Base-by-base conservation (phyloP, 805 yeast genomes). In the Kodamaea fukazawae region DNA sequence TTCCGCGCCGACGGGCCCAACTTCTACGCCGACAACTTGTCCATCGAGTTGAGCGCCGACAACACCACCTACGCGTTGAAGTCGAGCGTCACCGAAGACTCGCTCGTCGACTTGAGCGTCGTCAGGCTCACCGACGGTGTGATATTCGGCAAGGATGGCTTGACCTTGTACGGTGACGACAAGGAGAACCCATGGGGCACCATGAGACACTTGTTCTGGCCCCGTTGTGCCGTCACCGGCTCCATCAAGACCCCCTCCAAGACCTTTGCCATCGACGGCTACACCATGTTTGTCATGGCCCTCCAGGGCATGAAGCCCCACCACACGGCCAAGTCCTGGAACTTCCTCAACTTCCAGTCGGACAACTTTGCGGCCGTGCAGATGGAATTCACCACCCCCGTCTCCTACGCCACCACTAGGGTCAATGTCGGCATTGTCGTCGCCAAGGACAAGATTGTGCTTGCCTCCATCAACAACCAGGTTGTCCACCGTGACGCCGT, bases 251-350 rank as follows among this genome's bases (percentile, higher is more conserved):
- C 30, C 37, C 60, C 36, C 43, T 45, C 27, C 47, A 53, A 38
- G 52, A 51, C 54, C 3, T 53, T 71, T 36, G 69, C 62, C 20
- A 58, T 76, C 37, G 59, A 71, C 30, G 80, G 78, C 28, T 60
- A 55, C 40, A 64, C 88, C 36, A 85, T 93, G 95, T 90, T 81
- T 58, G 96, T 91, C 39, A 83, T 86, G 91, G 99, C 99, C 5
- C 69, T 88, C 51, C 99, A 93, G 70, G 98, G 98, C 46, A 90
- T 93, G 98, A 93, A 93, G 65, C 99, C 99, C 7, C 97, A 93
- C 64, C 99, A 93, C 65, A 96, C 97, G 26, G 99, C 99, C 41
- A 87, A 95, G 45, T 67, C 88, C 15, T 93, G 99, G 99, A 93
- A 91, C 66, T 93, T 93, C 60, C 65, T 86, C 46, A 84, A 87